Base-by-base conservation (phyloP, 2,329 filamentous ascomycete genomes). In the Metarhizium rileyi region DNA sequence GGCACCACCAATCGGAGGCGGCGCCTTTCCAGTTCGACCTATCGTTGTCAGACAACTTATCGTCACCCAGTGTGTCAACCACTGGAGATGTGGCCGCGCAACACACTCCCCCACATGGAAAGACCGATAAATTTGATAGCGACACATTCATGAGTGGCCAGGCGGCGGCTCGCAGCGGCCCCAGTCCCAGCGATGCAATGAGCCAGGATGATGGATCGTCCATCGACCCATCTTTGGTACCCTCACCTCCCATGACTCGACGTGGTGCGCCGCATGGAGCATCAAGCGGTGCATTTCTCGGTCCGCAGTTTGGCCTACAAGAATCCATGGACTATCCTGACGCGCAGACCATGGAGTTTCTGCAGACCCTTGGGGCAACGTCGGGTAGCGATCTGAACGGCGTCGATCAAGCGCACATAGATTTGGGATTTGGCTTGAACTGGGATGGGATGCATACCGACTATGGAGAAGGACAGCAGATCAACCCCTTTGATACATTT, bases 401-500 rank as follows among this genome's bases (percentile, higher is more conserved):
- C 55, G 54, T 67, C 53, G 60, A 76, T 35, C 66, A 77, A 56
- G 62, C 70, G 55, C 73, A 77, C 64, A 71, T 83, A 58, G 82
- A 86, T 55, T 72, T 87, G 43, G 82, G 81, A 0, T 82, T 83
- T 55, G 83, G 83, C 50, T 72, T 87, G 43, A 82, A 81, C 30
- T 81, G 79, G 77, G 74, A 81, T 52, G 72, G 74, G 12, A 70
- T 81, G 60, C 74, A 80, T 58, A 80, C 84, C 56, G 83, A 85
- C 57, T 84, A 75, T 51, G 72, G 72, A 51, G 76, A 81, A 44
- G 73, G 78, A 61, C 75, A 80, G 62, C 74, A 81, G 60, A 74
- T 86, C 59, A 78, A 86, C 51, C 75, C 83, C 0, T 87, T 88
- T 64, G 84, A 87, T 60, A 80, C 81, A 0, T 87, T 87, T 62